A percentile compares a stretch with the other conserved stretches of the same genome.
Conservation (phyloP, 768 basidiomycete species). For the Zangia roseola region DNA sequence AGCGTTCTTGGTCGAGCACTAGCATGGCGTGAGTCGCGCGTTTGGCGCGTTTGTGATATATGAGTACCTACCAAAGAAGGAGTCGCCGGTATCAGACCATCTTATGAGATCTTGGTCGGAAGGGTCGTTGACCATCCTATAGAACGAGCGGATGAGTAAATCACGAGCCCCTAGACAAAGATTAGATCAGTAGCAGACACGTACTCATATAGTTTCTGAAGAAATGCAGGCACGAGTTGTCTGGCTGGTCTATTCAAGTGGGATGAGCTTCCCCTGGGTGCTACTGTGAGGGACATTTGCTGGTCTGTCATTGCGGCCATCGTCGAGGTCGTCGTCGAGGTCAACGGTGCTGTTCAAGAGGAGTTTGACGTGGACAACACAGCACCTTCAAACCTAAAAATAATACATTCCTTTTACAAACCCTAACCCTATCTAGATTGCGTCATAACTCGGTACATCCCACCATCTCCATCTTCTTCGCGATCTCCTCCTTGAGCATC, state of each 20-base stretch:
- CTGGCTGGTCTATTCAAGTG: constrained; percentile 47
- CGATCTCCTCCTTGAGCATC: constrained; percentile 72
- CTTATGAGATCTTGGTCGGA: constrained; percentile 81
- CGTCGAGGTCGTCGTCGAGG: constrained; percentile 10
- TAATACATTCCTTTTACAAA: constrained; percentile 2
- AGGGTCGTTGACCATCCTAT: constrained; percentile 89
- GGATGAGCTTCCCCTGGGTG: constrained; percentile 37
- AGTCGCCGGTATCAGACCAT: constrained; percentile 90
- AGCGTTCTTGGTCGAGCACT: constrained; percentile 92
- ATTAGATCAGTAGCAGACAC: constrained; percentile 25
- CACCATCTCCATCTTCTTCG: constrained; percentile 52
- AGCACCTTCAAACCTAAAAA: constrained; percentile 24
- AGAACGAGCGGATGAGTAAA: constrained; percentile 9
- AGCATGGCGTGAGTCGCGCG: neutral
- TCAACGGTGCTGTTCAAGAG: neutral
- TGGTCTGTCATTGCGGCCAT: constrained; percentile 50
- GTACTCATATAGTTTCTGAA: constrained; percentile 91
- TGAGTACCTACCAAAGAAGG: constrained; percentile 75
- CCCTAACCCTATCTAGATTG: constrained; percentile 8
- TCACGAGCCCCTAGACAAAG: constrained; percentile 7
- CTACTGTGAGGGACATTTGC: constrained; percentile 56
- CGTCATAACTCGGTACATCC: constrained; percentile 18
- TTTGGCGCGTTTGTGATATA: neutral
- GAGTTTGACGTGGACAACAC: constrained; percentile 10
- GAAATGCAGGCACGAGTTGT: constrained; percentile 72